Evolutionary conservation across 163 green algal species (phyloP).

Genomic region (Scenedesmus sp.): DNA sequence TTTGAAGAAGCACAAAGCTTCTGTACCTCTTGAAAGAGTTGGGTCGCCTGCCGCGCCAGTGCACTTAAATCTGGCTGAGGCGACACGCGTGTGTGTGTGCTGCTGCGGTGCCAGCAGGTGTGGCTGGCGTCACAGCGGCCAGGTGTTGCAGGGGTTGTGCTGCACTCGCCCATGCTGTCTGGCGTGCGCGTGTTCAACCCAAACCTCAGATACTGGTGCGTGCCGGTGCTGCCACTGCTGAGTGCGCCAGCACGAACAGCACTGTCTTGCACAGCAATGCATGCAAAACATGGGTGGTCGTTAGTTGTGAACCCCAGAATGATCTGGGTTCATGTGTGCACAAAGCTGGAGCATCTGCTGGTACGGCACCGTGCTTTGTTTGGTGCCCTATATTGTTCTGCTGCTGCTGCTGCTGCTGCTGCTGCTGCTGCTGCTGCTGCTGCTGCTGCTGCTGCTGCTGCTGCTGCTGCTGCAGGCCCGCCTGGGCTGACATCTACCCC

Average conservation of each 20-base stretch:
- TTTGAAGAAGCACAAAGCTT: too few relatives aligned
- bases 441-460: not conserved
- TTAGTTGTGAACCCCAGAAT: too few relatives aligned
- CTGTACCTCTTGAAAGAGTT: too few relatives aligned
- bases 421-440: too few relatives aligned
- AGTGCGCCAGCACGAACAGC: not conserved
- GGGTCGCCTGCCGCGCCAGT: too few relatives aligned
- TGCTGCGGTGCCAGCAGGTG: constrained; percentile 55
- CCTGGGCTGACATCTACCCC: constrained; percentile 87
- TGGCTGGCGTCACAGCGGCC: constrained; percentile 73
- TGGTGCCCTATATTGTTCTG: not conserved
- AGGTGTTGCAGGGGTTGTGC: constrained; percentile 80
- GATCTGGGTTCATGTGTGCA: too few relatives aligned
- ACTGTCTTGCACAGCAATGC: not conserved
- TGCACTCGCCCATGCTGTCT: constrained; percentile 82
- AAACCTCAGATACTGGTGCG: constrained; percentile 71
- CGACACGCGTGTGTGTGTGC: too few relatives aligned
- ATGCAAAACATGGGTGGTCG: too few relatives aligned
- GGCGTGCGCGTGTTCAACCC: constrained; percentile 91
- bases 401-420: too few relatives aligned
- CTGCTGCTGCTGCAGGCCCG: constrained; percentile 58
- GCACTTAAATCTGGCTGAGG: too few relatives aligned
- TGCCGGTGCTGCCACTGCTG: not conserved
- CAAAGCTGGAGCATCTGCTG: too few relatives aligned
- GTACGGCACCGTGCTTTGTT: too few relatives aligned